Evolutionary conservation across 768 basidiomycete genomes (phyloP), one percentile per base, ranked within the genome.

Genomic region (Holtermanniella nyarrowii): DNA sequence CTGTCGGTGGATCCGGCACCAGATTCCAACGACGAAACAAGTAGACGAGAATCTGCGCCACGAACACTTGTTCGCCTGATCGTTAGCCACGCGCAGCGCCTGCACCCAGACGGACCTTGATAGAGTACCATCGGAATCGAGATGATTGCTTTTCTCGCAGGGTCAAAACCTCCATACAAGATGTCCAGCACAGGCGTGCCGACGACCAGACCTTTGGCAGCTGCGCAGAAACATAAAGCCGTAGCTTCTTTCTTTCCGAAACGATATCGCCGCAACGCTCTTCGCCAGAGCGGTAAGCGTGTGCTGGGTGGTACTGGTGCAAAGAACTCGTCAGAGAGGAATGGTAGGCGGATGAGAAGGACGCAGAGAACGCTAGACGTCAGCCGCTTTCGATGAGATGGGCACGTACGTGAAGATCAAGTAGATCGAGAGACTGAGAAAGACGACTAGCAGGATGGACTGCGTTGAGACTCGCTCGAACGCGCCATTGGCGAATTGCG

Each of bases 221-320:
- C 65, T 16, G 63, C 65, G 46, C 67, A 69, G 49, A 66, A 69
- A 44, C 67, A 69, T 10, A 66, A 62, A 10, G 67, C 65, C 7
- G 65, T 62, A 12, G 65, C 56, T 44, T 63, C 66, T 25, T 42
- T 37, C 48, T 67, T 67, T n/a, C 45, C 53, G 48, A 67, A 63
- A 26, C 60, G 48, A 5, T 47, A 13, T 13, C 41, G 31, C 22
- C 48, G 39, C 24, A 53, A 40, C 1, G 44, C 11, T 18, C 31
- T 42, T 21, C 54, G 22, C 52, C 51, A 54, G 18, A 22, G 7
- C 18, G 53, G 26, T 27, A 22, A 26, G n/a, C 44, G 37, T 21
- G 56, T 42, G n/a, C n/a, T n/a, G n/a, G n/a, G n/a, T n/a, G n/a
- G n/a, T n/a, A n/a, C n/a, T n/a, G n/a, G n/a, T n/a, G n/a, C n/a